phyloP scores from a whole-genome alignment of 768 basidiomycete species.

The Cantharellus anzutake region DNA sequence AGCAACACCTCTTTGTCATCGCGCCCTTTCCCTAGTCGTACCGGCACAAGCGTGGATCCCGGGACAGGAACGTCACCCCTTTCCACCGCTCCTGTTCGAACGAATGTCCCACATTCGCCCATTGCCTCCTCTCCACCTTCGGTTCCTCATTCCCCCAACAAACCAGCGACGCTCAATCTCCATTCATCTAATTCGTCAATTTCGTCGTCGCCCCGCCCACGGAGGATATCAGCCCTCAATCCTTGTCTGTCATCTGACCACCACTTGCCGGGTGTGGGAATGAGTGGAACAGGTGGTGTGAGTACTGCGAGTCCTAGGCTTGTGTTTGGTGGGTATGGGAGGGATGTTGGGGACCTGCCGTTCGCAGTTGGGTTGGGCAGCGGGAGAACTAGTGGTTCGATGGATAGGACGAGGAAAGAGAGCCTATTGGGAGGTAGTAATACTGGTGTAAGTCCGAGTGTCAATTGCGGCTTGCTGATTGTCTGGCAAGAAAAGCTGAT shows the following conservation, averaged over 20 bases:
- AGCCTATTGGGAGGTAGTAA: neutral
- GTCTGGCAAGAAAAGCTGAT: neutral
- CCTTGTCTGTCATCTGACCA: neutral
- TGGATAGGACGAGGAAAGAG: neutral
- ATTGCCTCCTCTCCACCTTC: neutral
- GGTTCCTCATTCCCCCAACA: neutral
- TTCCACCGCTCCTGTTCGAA: neutral
- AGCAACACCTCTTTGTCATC: neutral
- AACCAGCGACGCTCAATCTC: neutral
- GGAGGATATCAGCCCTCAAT: neutral
- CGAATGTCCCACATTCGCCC: neutral
- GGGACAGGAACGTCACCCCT: neutral
- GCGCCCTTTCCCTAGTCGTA: neutral
- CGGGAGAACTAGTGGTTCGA: neutral
- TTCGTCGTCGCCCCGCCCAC: neutral
- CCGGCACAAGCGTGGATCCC: neutral
- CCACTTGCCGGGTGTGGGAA: too few relatives aligned
- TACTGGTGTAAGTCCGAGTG: neutral
- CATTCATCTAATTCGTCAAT: neutral
- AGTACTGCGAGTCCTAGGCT: neutral
- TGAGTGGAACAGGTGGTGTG: neutral
- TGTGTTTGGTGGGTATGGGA: neutral
- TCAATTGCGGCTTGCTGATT: neutral
- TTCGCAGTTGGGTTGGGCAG: neutral
- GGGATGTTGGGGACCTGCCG: neutral